A percentile compares a stretch with the other conserved stretches of the same genome.
Evolutionary conservation across 371 early-diverging fungal genomes (phyloP).

Genomic region (Apophysomyces elegans): DNA sequence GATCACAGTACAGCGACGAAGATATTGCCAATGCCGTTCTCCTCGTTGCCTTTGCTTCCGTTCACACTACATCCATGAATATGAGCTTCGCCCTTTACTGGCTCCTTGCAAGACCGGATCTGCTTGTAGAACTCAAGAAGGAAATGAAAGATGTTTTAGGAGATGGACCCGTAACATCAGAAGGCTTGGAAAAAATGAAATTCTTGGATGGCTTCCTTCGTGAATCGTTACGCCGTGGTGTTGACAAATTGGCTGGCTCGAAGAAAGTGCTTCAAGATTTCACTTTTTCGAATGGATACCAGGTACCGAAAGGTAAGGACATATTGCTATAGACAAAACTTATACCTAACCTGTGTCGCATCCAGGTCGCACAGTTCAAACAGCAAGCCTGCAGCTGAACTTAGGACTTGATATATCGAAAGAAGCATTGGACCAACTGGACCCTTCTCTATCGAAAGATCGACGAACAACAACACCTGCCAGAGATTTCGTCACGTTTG

Average conservation of each 20-base stretch:
- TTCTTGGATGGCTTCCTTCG: slow-evolving; percentile 41
- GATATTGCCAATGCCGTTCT: slow-evolving; percentile 30
- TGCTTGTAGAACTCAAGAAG: slow-evolving; percentile 18
- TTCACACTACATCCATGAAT: slow-evolving; percentile 40
- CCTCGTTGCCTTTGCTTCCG: slow-evolving; percentile 45
- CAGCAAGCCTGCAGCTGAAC: slow-evolving; percentile 32
- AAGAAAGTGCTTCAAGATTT: slow-evolving; percentile 32
- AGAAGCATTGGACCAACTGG: slow-evolving; percentile 22
- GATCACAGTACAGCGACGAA: slow-evolving; percentile 20
- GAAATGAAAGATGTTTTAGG: slow-evolving; percentile 36
- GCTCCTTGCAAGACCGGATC: slow-evolving; percentile 41
- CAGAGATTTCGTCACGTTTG: slow-evolving; percentile 39
- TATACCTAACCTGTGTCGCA: not conserved
- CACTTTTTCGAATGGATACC: slow-evolving; percentile 45
- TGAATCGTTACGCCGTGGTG: slow-evolving; percentile 39
- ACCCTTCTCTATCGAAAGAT: slow-evolving; percentile 11
- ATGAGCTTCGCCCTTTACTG: slow-evolving; percentile 33
- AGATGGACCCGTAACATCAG: slow-evolving; percentile 28
- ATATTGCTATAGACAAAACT: not conserved
- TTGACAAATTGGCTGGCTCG: slow-evolving; percentile 31
- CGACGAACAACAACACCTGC: slow-evolving; percentile 24
- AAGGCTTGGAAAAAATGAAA: slow-evolving; percentile 31
- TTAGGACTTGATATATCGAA: slow-evolving; percentile 26
- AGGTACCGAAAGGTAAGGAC: slow-evolving; percentile 33
- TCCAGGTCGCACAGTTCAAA: slow-evolving; percentile 28